Percentiles rank a stretch among this genome's conserved stretches.
These are phyloP conservation scores for Immersiella caudata DNA, from an alignment of 495 filamentous ascomycete species.

Conservation along the genomic window DNA sequence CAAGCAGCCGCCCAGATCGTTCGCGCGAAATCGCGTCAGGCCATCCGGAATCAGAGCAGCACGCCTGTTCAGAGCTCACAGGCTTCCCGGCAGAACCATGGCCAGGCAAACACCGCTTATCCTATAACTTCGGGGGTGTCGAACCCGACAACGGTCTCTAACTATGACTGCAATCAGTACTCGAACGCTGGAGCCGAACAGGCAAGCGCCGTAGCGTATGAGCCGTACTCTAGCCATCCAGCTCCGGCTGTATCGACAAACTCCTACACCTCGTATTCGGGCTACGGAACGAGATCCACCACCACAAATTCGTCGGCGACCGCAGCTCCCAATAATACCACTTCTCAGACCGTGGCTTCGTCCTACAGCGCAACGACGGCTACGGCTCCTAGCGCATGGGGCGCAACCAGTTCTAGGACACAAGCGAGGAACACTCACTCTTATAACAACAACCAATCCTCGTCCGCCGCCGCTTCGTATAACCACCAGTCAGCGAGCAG, in stretches of 20 bases:
- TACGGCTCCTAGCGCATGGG: constrained; percentile 28
- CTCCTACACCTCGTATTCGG: constrained; percentile 29
- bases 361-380: constrained; percentile 28
- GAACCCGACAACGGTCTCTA: constrained; percentile 18
- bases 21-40: constrained; percentile 32
- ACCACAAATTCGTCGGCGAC: constrained; percentile 21
- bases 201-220: constrained; percentile 29
- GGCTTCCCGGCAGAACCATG: not conserved
- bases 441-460: constrained; percentile 27
- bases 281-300: constrained; percentile 26
- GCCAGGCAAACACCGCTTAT: constrained; percentile 10
- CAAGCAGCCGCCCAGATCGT: constrained; percentile 27
- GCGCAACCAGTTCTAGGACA: constrained; percentile 19
- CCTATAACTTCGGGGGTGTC: constrained; percentile 15
- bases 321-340: constrained; percentile 16
- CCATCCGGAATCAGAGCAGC: constrained; percentile 24
- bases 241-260: constrained; percentile 15
- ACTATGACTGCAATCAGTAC: constrained; percentile 32
- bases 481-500: constrained; percentile 22
- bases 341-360: constrained; percentile 29
- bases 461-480: constrained; percentile 15
- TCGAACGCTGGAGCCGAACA: constrained; percentile 24
- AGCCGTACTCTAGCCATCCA: constrained; percentile 29
- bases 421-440: constrained; percentile 28
- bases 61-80: constrained; percentile 28